Evolutionary conservation across 805 yeast species (phyloP), one percentile per base, ranked within the genome.

Genomic region (Helenozyma rhizophorensis): DNA sequence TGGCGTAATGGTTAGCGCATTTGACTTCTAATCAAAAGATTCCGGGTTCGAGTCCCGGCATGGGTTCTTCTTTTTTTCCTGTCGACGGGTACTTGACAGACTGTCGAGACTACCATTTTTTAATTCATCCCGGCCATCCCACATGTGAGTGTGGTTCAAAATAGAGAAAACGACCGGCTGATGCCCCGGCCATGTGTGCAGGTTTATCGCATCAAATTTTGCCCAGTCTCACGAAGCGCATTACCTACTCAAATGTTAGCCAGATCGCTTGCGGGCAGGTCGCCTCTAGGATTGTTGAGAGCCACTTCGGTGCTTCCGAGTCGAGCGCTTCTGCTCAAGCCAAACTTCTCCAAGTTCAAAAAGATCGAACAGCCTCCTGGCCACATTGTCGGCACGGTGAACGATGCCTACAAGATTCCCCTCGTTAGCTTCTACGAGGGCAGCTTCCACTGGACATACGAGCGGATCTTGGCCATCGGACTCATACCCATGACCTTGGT

Each of bases 401-500:
- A 90, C 60, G 97, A 93, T 42, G 88, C 97, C 11, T 83, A 72
- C 50, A 62, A 66, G 21, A 65, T 76, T 11, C 97, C 97, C 24
- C 59, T 68, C 25, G 56, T 79, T 4, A 68, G 74, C 51, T 75
- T 70, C 44, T 53, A 68, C 31, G 89, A 87, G 52, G 97, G 97
- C 29, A 83, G 94, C 15, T 73, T 77, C 57, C 97, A 89, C 68
- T 90, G 98, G 98, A 68, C 84, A n/a, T 79, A 80, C 49, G 98
- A 90, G 69, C 76, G 85, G 47, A 51, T 76, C 4, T 63, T 87
- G 22, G 71, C 94, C 3, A 57, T 81, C 12, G 76, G 80, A 9
- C 65, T 89, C 56, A 72, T 87, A 15, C 98, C 98, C 21, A 65
- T 90, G 40, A 70, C 79, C 18, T 72, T 81, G 24, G 64, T 80